Evolutionary conservation across 2,329 filamentous ascomycete genomes (phyloP).

Genomic region (Botrytis deweyae): DNA sequence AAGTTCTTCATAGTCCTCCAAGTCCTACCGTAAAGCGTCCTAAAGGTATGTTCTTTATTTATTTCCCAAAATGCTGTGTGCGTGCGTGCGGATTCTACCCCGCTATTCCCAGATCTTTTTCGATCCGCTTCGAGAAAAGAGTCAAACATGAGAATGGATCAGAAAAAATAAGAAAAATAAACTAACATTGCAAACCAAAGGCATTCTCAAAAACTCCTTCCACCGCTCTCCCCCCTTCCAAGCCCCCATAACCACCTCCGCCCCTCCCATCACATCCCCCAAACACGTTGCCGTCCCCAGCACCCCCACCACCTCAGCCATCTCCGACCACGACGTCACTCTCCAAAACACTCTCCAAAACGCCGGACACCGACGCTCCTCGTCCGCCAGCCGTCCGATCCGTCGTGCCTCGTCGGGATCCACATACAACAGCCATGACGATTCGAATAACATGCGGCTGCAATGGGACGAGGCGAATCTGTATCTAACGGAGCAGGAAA

Average conservation of each 20-base stretch:
- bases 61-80: conserved; percentile 9
- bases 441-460: conserved; percentile 66
- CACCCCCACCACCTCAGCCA: not conserved
- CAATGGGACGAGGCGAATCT: conserved; percentile 99
- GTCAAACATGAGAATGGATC: not conserved
- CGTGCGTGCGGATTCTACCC: conserved; percentile 4
- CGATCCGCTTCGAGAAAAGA: too few species aligned
- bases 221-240: conserved; percentile 55
- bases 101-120: not conserved
- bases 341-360: conserved; percentile 94
- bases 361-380: conserved; percentile 83
- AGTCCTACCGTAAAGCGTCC: conserved; percentile 40
- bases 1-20: conserved; percentile 36
- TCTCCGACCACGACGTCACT: conserved; percentile 59
- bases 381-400: conserved; percentile 66
- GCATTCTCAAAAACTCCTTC: conserved; percentile 90
- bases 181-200: conserved; percentile 46
- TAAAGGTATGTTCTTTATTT: conserved; percentile 37
- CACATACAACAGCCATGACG: conserved; percentile 26
- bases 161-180: not conserved
- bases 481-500: conserved; percentile 95
- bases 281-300: conserved; percentile 37
- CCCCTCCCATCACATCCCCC: conserved; percentile 39
- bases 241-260: conserved; percentile 45
- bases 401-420: conserved; percentile 45